Percentiles rank a stretch among this genome's conserved stretches.
These are phyloP conservation scores for Sutorius australiensis DNA, from an alignment of 768 basidiomycete genomes.

Conservation along the genomic window DNA sequence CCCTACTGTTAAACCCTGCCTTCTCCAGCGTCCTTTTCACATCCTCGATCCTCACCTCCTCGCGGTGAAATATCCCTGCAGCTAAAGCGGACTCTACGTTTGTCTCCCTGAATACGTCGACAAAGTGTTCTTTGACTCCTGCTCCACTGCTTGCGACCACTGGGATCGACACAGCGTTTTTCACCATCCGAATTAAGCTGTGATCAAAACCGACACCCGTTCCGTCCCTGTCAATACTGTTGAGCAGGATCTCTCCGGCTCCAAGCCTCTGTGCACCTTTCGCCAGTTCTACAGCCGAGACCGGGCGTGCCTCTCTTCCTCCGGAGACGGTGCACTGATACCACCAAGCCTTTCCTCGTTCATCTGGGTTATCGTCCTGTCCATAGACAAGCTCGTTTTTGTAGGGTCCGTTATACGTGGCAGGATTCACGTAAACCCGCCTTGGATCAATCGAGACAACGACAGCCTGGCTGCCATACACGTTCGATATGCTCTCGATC, in stretches of 20 bases:
- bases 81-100: conserved; percentile 89
- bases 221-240: conserved; percentile 96
- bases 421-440: conserved; percentile 70
- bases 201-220: conserved; percentile 90
- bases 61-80: conserved; percentile 95
- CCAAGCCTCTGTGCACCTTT: conserved; percentile 87
- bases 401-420: conserved; percentile 66
- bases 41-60: conserved; percentile 76
- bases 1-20: conserved; percentile 49
- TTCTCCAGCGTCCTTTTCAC: conserved; percentile 61
- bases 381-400: conserved; percentile 55
- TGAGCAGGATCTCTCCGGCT: conserved; percentile 92
- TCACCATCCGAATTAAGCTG: conserved; percentile 74
- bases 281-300: conserved; percentile 91
- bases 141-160: conserved; percentile 96
- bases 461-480: conserved; percentile 94
- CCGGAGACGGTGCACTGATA: conserved; percentile 98
- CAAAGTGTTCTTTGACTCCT: conserved; percentile 77
- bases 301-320: conserved; percentile 74
- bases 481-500: conserved; percentile 87
- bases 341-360: conserved; percentile 87
- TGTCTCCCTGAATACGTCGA: conserved; percentile 78
- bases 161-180: conserved; percentile 75
- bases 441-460: conserved; percentile 97
- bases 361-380: conserved; percentile 43